Percentiles rank a stretch among this genome's conserved stretches.
Evolutionary conservation across 345 rosid genomes (phyloP).

Genomic region (Populus deltoides): DNA sequence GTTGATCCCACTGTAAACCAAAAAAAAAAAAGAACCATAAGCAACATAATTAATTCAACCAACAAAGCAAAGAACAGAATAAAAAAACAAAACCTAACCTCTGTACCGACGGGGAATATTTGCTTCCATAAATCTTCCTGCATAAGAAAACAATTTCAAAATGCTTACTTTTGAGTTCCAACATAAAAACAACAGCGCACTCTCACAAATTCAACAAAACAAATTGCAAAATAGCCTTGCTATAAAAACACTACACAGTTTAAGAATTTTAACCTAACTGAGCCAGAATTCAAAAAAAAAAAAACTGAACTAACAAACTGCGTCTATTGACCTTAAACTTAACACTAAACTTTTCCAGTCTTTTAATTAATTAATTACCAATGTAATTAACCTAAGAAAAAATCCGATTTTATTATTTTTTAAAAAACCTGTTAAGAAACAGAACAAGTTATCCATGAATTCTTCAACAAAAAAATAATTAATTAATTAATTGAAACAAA

Average conservation of each 20-base stretch:
- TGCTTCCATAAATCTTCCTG: slow-evolving; percentile 91
- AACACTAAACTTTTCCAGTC: neutral
- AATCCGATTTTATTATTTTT: neutral
- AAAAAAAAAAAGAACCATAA: slow-evolving; percentile 8
- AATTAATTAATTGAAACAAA: neutral
- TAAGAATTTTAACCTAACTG: neutral
- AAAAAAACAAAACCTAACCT: slow-evolving; percentile 46
- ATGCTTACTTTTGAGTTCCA: neutral
- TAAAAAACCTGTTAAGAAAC: neutral
- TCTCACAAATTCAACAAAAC: neutral
- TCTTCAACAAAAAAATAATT: neutral
- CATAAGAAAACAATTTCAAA: slow-evolving; percentile 21
- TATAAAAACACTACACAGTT: neutral
- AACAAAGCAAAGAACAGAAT: neutral
- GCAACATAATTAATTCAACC: slow-evolving; percentile 6
- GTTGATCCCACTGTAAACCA: slow-evolving; percentile 77
- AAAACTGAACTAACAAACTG: neutral
- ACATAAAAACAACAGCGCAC: neutral
- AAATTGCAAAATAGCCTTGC: neutral
- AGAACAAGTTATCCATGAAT: neutral
- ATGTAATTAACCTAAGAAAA: neutral
- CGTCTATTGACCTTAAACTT: neutral
- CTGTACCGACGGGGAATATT: slow-evolving; percentile 88
- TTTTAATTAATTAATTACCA: neutral
- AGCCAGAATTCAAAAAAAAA: neutral